Conservation (phyloP, 768 basidiomycete species). For the Leccinum barrowsii region DNA sequence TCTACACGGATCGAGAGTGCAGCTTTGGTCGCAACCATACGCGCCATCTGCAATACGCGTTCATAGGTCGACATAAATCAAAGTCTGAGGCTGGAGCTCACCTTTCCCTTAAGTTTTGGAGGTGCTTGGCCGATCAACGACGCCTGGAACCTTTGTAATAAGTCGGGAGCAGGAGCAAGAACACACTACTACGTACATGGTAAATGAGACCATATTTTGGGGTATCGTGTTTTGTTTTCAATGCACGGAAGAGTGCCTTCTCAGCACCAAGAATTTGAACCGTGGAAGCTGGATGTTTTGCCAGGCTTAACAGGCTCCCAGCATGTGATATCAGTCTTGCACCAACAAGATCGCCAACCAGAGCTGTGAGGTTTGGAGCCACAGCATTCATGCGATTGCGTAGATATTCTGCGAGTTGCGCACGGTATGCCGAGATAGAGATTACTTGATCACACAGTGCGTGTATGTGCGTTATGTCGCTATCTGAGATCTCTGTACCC, state of each 20-base stretch:
- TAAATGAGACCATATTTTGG: conserved; percentile 99
- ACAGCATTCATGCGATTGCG: conserved; percentile 98
- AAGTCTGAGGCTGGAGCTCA: conserved; percentile 39
- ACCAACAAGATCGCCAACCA: conserved; percentile 76
- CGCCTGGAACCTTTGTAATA: conserved; percentile 46
- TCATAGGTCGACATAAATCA: neutral
- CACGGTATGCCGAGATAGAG: conserved; percentile 89
- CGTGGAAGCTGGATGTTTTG: conserved; percentile 77
- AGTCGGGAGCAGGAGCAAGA: neutral
- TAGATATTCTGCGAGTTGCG: conserved; percentile 94
- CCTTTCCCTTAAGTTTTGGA: conserved; percentile 97
- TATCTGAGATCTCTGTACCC: conserved; percentile 98
- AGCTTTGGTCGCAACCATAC: conserved; percentile 99
- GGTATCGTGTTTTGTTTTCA: conserved; percentile 89
- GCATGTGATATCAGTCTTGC: conserved; percentile 74
- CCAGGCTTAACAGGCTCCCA: conserved; percentile 64
- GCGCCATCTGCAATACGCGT: conserved; percentile 71
- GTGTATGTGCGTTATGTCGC: conserved; percentile 95
- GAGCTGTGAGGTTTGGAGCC: conserved; percentile 90
- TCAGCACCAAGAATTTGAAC: conserved; percentile 76
- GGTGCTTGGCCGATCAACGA: conserved; percentile 96
- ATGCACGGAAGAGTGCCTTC: conserved; percentile 71
- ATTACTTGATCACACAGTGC: conserved; percentile 98
- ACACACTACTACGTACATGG: conserved; percentile 57
- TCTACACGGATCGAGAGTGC: conserved; percentile 97